phyloP scores from a whole-genome alignment of 2,329 filamentous ascomycete genomes.

The Colletotrichum costaricense region DNA sequence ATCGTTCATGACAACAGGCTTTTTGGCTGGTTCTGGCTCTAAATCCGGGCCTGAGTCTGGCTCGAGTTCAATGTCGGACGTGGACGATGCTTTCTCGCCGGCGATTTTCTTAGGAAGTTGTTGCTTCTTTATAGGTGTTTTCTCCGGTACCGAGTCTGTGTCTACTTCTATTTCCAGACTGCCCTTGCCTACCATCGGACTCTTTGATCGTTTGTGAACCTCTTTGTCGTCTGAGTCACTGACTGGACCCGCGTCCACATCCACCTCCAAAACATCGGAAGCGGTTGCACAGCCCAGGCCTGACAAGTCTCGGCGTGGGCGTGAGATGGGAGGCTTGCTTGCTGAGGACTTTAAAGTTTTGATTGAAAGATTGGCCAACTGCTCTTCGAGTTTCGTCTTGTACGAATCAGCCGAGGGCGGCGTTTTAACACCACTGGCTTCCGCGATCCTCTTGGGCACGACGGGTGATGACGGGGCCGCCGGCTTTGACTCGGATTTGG shows the following conservation, averaged over 20 bases:
- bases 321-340: constrained; percentile 19
- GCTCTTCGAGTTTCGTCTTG: constrained; percentile 15
- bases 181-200: neutral
- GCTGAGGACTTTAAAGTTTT: neutral
- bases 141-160: neutral
- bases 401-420: constrained; percentile 38
- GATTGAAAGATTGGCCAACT: constrained; percentile 30
- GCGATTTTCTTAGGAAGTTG: neutral
- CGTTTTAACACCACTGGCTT: neutral
- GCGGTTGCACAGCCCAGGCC: neutral
- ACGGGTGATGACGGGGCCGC: neutral
- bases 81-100: neutral
- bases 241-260: constrained; percentile 23
- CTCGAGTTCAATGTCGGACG: constrained; percentile 8
- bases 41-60: neutral
- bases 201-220: neutral
- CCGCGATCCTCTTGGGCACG: constrained; percentile 23
- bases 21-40: neutral
- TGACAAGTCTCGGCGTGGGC: constrained; percentile 36
- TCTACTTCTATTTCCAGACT: too few species aligned
- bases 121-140: neutral
- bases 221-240: constrained; percentile 17
- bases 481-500: constrained; percentile 6
- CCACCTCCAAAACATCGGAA: constrained; percentile 26
- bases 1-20: neutral